Base-by-base conservation (phyloP, 768 basidiomycete species). In the Erythrobasidium yunnanense region DNA sequence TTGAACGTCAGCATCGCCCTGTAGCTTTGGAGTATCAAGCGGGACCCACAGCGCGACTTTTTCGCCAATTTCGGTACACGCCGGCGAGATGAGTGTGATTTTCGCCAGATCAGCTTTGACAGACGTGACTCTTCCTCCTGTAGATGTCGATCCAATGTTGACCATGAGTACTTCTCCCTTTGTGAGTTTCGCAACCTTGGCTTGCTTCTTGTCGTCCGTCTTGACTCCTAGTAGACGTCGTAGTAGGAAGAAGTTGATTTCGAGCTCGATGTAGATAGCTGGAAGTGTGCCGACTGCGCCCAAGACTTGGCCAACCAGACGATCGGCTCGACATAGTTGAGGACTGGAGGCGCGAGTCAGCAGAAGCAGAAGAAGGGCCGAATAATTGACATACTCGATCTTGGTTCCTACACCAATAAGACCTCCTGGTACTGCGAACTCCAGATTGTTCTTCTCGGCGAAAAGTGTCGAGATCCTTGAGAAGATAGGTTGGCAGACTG, bases 201-300 rank as follows among this genome's bases (percentile, higher is more conserved):
- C 95, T 76, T 92, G 89, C 77, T 96, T 99, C 80, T 92, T 95
- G 79, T 97, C 95, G 77, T 96, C 93, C 23, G 91, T 90, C 77
- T 92, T 91, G 69, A 99, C 95, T 75, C 95, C 93, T n/a, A 97
- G 83, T 58, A 97, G 79, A 67, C 95, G 85, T 67, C 95, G 88
- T 33, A 99, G 86, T 32, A 97, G 80, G 85, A 96, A 99, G 71
- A 92, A 80, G 71, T 84, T 87, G 75, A 92, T 90, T 77, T 92
- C 90, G 60, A 92, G 81, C 77, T 92, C 90, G 11, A 89, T 87
- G 78, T 88, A 97, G 66, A 99, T 88, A 69, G 87, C 84, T 0
- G 93, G 93, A 45, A 96, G 80, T 77, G 90, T 90, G 20, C 95
- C 93, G 45, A 93, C 90, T 1, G 88, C 87, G 68, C 90, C 90